Conservation (phyloP, 1,139 yeast genomes). For the Eremothecium cymbalariae region DNA sequence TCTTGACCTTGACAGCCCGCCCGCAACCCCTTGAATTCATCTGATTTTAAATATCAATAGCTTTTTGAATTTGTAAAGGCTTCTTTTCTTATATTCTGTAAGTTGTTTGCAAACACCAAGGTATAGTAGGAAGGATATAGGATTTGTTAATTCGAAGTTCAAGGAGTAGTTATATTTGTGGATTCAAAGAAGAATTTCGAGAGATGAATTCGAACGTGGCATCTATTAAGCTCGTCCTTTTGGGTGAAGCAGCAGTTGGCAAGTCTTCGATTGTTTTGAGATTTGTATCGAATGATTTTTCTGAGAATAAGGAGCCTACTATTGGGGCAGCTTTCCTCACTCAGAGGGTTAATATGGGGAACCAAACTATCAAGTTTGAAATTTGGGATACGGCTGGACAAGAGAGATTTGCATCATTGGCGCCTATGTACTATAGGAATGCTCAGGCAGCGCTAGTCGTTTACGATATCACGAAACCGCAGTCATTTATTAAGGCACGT, state of each 20-base stretch:
- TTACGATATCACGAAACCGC: slow-evolving; percentile 92
- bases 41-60: too few species aligned
- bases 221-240: slow-evolving; percentile 76
- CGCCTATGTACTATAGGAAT: slow-evolving; percentile 96
- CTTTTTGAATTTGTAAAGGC: too few species aligned
- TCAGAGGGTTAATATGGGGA: slow-evolving; percentile 87
- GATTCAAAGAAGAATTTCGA: too few species aligned
- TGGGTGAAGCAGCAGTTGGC: slow-evolving; percentile 98
- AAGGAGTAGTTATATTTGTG: too few species aligned
- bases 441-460: slow-evolving; percentile 98
- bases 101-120: too few species aligned
- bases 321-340: slow-evolving; percentile 97
- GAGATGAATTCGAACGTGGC: slow-evolving; percentile 38
- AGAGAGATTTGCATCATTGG: slow-evolving; percentile 91
- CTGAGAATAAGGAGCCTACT: slow-evolving; percentile 94
- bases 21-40: too few species aligned
- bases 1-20: too few species aligned
- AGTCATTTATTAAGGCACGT: slow-evolving; percentile 96
- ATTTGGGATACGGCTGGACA: slow-evolving; percentile 99
- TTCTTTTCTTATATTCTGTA: too few species aligned
- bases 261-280: slow-evolving; percentile 87
- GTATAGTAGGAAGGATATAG: too few species aligned
- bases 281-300: slow-evolving; percentile 91
- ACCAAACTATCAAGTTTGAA: slow-evolving; percentile 86
- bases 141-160: too few species aligned